Conservation (phyloP, 768 basidiomycete genomes). For the Mycena polygramma region DNA sequence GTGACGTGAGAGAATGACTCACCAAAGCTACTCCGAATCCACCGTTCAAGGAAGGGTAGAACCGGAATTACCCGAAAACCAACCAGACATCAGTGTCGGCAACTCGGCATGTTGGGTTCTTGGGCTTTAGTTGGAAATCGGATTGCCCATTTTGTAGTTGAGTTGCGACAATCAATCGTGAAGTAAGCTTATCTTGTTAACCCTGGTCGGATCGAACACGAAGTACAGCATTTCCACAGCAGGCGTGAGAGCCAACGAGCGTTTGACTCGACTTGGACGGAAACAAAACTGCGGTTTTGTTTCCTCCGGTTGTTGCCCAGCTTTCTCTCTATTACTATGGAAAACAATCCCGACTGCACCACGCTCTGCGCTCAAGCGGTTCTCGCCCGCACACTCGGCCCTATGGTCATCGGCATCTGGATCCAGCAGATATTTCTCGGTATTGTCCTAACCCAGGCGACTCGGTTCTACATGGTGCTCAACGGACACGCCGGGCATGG, state of each 20-base stretch:
- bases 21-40: too few relatives aligned
- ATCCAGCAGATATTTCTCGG: constrained; percentile 1
- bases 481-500: background rate
- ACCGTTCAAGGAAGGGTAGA: background rate
- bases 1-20: background rate
- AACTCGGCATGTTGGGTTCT: constrained; percentile 21
- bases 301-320: too few relatives aligned
- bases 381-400: constrained; percentile 3
- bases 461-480: background rate
- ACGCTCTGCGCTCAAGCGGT: background rate
- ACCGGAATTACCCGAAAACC: background rate
- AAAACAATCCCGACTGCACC: background rate
- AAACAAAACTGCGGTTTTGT: too few relatives aligned
- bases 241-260: too few relatives aligned
- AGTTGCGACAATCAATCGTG: too few relatives aligned
- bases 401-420: background rate
- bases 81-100: background rate
- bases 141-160: background rate
- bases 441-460: background rate
- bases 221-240: too few relatives aligned
- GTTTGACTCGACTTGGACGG: too few relatives aligned
- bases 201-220: too few relatives aligned
- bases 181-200: background rate
- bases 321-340: background rate
- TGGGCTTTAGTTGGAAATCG: background rate